Evolutionary conservation across 176 grass and related monocot genomes (phyloP), one percentile per base, ranked within the genome.

Genomic region (Aegilops tauschii): DNA sequence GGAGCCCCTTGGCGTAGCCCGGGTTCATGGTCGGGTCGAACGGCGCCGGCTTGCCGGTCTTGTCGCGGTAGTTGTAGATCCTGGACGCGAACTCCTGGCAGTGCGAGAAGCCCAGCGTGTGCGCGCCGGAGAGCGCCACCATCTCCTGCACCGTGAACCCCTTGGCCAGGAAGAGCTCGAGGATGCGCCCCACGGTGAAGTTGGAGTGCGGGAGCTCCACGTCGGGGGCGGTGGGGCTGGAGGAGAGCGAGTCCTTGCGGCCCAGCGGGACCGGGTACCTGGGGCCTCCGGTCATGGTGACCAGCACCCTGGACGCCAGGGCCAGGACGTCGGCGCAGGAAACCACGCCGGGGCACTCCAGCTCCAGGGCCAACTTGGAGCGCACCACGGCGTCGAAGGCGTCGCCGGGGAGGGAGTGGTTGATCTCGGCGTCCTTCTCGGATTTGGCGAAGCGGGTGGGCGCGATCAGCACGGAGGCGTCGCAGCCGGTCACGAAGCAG

Each of bases 281-380:
- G 28, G 94, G 94, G 8, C 94, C 94, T 16, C 94, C 94, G 29
- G 92, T 90, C 84, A 97, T 90, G 70, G 94, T 92, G 20, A 97
- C 75, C 6, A 97, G 92, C 71, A 84, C 84, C 47, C 92, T 86
- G 6, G 96, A 85, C 6, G 93, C 92, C 6, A 98, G 20, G 2
- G 96, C 87, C 0, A 98, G 84, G 86, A 98, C 80, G 86, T 98
- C 96, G 39, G 96, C 90, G 87, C 96, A 98, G 36, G 96, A 98
- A 4, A 98, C 96, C 9, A 94, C 86, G 13, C 92, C 94, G 44
- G 94, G 92, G 87, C 94, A 97, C 90, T 97, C 92, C 10, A 97
- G 90, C 92, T 97, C 94, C 9, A 97, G 92, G 11, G 87, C 86
- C 23, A 93, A 74, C 85, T 97, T 97, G 85, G 90, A 72, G 52